These are phyloP conservation scores for Podospora anserina DNA, from an alignment of 495 filamentous ascomycete species.

Conservation along the genomic window DNA sequence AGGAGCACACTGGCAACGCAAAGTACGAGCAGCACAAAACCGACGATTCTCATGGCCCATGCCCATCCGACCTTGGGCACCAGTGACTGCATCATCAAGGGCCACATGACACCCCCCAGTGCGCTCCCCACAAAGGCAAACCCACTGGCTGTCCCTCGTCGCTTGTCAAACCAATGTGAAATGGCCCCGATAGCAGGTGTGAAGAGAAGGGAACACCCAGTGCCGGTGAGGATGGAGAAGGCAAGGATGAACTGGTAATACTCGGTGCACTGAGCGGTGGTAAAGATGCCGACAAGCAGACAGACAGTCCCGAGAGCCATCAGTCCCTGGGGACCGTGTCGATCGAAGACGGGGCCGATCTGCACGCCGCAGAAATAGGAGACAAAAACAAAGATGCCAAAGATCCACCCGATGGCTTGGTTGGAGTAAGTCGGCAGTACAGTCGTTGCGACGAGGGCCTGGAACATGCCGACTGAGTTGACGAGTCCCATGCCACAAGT, in stretches of 20 bases:
- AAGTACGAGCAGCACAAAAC: background rate
- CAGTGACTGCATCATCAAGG: constrained; percentile 4
- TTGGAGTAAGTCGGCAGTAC: background rate
- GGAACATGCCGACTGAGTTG: constrained; percentile 7
- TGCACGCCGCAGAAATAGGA: constrained; percentile 7
- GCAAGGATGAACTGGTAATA: constrained; percentile 4
- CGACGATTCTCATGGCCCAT: background rate
- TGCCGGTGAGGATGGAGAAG: constrained; percentile 1
- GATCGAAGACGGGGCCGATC: constrained; percentile 1
- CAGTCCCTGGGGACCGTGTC: background rate
- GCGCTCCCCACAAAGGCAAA: constrained; percentile 3
- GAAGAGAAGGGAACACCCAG: constrained; percentile 4
- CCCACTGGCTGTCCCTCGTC: background rate
- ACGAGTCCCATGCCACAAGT: constrained; percentile 1
- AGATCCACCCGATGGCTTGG: constrained; percentile 5
- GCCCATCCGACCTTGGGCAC: background rate
- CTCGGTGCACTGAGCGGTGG: constrained; percentile 2
- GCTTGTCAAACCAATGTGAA: constrained; percentile 3
- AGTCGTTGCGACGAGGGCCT: background rate
- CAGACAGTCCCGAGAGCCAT: background rate
- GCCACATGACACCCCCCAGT: constrained; percentile 1
- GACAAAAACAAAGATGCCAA: constrained; percentile 1
- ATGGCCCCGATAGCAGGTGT: constrained; percentile 2
- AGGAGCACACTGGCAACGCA: constrained; percentile 2
- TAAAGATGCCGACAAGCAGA: constrained; percentile 1